Evolutionary conservation across 2,329 filamentous ascomycete genomes (phyloP).

Genomic region (Stromatinia cepivora): DNA sequence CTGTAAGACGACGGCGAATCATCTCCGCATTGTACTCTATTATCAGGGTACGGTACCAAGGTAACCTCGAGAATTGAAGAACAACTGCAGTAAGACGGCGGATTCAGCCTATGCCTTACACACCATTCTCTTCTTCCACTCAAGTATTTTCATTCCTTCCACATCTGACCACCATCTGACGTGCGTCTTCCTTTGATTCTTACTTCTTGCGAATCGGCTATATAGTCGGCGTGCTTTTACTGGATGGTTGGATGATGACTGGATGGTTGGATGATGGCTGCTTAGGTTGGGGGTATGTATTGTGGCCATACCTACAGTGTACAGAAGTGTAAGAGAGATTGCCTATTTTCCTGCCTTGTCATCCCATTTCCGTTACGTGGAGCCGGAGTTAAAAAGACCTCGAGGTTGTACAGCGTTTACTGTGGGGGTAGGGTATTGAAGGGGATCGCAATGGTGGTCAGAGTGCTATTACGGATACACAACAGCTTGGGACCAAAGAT

Average conservation of each 20-base stretch:
- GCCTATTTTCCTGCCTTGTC: constrained; percentile 16
- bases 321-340: constrained; percentile 12
- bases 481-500: constrained; percentile 12
- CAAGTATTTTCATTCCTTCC: background rate
- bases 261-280: constrained; percentile 1
- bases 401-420: constrained; percentile 14
- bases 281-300: constrained; percentile 7
- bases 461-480: constrained; percentile 15
- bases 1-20: constrained; percentile 3
- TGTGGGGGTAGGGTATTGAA: constrained; percentile 6
- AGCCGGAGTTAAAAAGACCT: constrained; percentile 3
- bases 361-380: constrained; percentile 7
- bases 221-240: background rate
- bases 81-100: constrained; percentile 5
- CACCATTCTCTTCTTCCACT: constrained; percentile 1
- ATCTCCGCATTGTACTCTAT: constrained; percentile 10
- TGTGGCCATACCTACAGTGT: background rate
- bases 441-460: constrained; percentile 3
- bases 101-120: background rate
- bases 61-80: constrained; percentile 6
- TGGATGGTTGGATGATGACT: constrained; percentile 1
- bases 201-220: constrained; percentile 5
- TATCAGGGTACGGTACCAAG: background rate
- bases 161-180: constrained; percentile 17
- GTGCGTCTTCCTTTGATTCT: constrained; percentile 5